Evolutionary conservation across 2,329 filamentous ascomycete species (phyloP), one percentile per base, ranked within the genome.

Genomic region (Aspergillus sergii): DNA sequence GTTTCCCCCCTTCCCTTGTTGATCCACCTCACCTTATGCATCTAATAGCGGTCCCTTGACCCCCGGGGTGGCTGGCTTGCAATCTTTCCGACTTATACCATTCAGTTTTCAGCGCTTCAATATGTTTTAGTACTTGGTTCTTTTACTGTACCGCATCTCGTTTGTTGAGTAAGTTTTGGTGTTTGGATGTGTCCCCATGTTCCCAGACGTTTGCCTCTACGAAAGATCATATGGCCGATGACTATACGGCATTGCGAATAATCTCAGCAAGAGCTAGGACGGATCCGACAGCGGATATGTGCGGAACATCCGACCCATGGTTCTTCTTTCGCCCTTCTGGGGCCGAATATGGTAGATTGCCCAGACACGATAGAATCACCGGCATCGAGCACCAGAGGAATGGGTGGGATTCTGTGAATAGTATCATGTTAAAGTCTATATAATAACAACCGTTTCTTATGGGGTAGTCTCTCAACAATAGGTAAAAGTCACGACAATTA

Each of bases 11-110:
- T 26, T 23, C 32, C 51, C 51, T 10, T 36, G 8, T 14, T 28
- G n/a, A 36, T 57, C 45, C 59, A 46, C 54, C 53, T 63, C 57
- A 60, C 50, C 46, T 63, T 59, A 48, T 57, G 56, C 60, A 63
- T 62, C 36, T 59, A 55, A 53, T 55, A 30, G 57, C 59, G 51
- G 53, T 57, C 50, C 55, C 50, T 56, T 41, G 34, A 58, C 41
- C 59, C n/a, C 12, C 26, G 21, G 32, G 58, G 50, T 36, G 50
- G 32, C 48, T 59, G 34, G 26, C 50, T 54, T 26, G 58, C 46
- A 39, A n/a, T 59, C 48, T n/a, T 41, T 53, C 39, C n/a, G 36
- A 59, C 19, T 54, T 59, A 64, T 64, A 66, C 59, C 58, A 65
- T 57, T 56, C 46, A 46, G 58, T 55, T 41, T 58, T 7, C 51